Evolutionary conservation across 2,329 filamentous ascomycete species (phyloP), one percentile per base, ranked within the genome.

Genomic region (Aspergillus sp.): DNA sequence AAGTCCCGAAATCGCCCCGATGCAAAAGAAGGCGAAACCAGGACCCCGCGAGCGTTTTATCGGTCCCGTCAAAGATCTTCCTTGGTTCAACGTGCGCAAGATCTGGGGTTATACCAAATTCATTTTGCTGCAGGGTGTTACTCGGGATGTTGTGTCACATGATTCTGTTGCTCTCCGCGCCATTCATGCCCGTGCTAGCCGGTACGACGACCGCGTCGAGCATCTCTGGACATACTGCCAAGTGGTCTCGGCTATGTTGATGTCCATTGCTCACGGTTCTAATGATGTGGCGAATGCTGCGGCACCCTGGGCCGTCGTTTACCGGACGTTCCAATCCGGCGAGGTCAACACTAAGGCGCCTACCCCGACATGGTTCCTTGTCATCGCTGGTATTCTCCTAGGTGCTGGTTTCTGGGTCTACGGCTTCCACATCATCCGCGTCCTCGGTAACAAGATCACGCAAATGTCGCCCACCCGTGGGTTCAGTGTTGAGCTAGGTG

Each of bases 151-250:
- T 24, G 53, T 64, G 25, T 50, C 51, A 11, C 60, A 64, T 37
- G 53, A 61, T 35, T 59, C 56, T 2, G 52, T 54, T 8, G 46
- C 46, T 16, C 53, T 60, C 8, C 54, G 45, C 22, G 55, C 44
- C 24, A 60, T 55, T 22, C 62, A 65, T 43, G 52, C 60, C 20
- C 53, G 54, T n/a, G 65, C 65, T 6, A 53, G 57, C 22, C 50
- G 51, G 4, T 69, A 68, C 40, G 66, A 68, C 42, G 61, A 61
- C 37, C 54, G 58, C 4, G 63, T 67, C 10, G 67, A 69, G 44
- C 64, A 70, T 47, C 51, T 66, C 15, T 68, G 58, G 56, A 66
- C 66, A 2, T 68, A 59, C 38, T 57, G 51, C 26, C 61, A 64
- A 42, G 55, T 64, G 16, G 49, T 53, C 11, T 55, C 53, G 4